Percentiles rank a stretch among this genome's conserved stretches.
Evolutionary conservation across 768 basidiomycete genomes (phyloP).

Genomic region (Boletales sp.): DNA sequence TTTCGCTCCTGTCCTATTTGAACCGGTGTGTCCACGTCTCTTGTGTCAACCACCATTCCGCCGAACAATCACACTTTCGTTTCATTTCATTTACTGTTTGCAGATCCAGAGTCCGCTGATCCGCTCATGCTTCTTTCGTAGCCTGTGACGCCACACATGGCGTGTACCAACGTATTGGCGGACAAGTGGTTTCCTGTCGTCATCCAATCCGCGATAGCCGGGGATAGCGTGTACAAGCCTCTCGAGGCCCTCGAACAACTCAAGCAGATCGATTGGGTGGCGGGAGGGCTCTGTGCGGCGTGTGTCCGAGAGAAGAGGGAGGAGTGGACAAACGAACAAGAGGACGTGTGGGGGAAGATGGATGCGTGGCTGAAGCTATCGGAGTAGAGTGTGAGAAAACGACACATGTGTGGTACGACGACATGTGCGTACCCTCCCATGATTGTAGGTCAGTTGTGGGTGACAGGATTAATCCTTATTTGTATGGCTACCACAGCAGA

Average conservation of each 20-base stretch:
- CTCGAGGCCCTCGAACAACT: slow-evolving; percentile 66
- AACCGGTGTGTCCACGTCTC: slow-evolving; percentile 38
- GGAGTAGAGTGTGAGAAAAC: slow-evolving; percentile 5
- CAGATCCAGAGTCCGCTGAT: not conserved
- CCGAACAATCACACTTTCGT: not conserved
- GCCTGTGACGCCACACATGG: slow-evolving; percentile 66
- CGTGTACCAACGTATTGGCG: slow-evolving; percentile 68
- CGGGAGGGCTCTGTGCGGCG: slow-evolving; percentile 52
- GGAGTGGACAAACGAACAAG: slow-evolving; percentile 66
- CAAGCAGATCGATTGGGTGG: slow-evolving; percentile 55
- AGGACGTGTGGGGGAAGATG: slow-evolving; percentile 55
- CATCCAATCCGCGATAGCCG: slow-evolving; percentile 60
- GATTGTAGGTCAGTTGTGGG: slow-evolving; percentile 5
- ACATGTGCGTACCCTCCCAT: not conserved
- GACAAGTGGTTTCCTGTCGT: slow-evolving; percentile 70
- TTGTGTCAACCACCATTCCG: too few species aligned
- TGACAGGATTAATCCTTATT: not conserved
- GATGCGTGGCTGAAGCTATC: slow-evolving; percentile 49
- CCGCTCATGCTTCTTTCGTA: not conserved
- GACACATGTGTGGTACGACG: not conserved
- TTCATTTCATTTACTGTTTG: not conserved
- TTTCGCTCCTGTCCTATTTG: slow-evolving; percentile 73
- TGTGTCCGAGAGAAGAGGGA: slow-evolving; percentile 57
- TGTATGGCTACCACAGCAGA: not conserved
- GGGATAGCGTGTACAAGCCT: slow-evolving; percentile 64